phyloP scores from a whole-genome alignment of 1,139 yeast genomes.

The Trichomonascaceae sp. region DNA sequence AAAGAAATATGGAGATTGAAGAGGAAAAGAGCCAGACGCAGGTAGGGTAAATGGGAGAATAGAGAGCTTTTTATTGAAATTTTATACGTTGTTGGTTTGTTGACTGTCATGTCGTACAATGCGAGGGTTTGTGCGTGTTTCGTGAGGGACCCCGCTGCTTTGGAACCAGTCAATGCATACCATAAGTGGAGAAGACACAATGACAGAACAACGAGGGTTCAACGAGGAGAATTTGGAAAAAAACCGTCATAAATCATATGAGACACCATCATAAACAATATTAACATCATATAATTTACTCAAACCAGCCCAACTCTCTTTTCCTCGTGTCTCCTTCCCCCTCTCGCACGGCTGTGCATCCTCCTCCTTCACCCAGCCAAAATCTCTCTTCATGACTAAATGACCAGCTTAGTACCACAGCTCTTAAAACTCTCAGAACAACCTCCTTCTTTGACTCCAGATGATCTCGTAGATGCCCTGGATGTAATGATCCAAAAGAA shows the following conservation, averaged over 20 bases:
- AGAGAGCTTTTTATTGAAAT: no score
- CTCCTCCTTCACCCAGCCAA: not conserved
- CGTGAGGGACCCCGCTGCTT: no score
- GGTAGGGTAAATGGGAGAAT: not conserved
- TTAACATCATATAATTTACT: no score
- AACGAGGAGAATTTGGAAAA: no score
- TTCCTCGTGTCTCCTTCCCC: not conserved
- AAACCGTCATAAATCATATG: no score
- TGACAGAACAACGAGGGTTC: no score
- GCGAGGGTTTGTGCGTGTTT: no score
- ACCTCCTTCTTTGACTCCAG: slow-evolving; percentile 56
- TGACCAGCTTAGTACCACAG: slow-evolving; percentile 45
- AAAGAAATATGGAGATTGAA: not conserved
- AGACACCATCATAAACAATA: no score
- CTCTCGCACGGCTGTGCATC: not conserved
- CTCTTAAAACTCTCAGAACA: slow-evolving; percentile 53
- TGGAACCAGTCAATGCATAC: no score
- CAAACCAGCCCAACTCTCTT: not conserved
- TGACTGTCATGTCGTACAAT: no score
- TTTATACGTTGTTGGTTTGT: no score
- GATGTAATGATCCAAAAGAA: slow-evolving; percentile 51
- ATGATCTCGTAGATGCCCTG: slow-evolving; percentile 56
- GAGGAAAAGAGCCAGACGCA: not conserved
- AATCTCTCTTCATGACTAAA: not conserved
- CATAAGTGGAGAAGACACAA: no score